Evolutionary conservation across 2,329 filamentous ascomycete species (phyloP).

Genomic region (Aspergillus glaucus): DNA sequence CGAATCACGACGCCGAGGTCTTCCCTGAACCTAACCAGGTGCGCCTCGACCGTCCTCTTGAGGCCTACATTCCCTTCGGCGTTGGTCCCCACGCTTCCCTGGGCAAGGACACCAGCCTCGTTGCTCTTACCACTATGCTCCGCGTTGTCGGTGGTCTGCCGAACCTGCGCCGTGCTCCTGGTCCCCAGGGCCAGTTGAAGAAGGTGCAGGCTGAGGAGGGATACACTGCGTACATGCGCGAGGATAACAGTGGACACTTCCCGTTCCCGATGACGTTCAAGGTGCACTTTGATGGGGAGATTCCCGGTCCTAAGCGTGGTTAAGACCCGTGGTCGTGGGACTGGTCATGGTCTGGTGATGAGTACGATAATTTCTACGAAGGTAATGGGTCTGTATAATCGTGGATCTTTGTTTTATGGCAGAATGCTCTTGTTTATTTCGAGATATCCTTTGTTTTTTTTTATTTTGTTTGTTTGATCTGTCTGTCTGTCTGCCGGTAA

Average conservation of each 20-base stretch:
- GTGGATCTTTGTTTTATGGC: no score
- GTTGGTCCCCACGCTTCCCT: conserved; percentile 58
- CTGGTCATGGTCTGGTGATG: no score
- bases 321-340: background rate
- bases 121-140: conserved; percentile 62
- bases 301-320: conserved; percentile 18
- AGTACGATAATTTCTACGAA: background rate
- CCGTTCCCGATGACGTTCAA: conserved; percentile 47
- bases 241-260: conserved; percentile 57
- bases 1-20: conserved; percentile 50
- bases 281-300: conserved; percentile 38
- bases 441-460: background rate
- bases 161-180: conserved; percentile 56
- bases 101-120: conserved; percentile 54
- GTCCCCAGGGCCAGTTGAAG: conserved; percentile 62
- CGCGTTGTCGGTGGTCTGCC: conserved; percentile 57
- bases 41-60: conserved; percentile 57
- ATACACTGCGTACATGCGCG: conserved; percentile 57
- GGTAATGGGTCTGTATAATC: no score
- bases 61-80: conserved; percentile 60
- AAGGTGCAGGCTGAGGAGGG: conserved; percentile 53
- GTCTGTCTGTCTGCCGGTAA: no score
- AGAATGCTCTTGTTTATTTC: no score
- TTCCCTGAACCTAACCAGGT: conserved; percentile 59
- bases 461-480: background rate